Conservation (phyloP, 192 early-diverging fungal species). For the Backusella mclennaniae region DNA sequence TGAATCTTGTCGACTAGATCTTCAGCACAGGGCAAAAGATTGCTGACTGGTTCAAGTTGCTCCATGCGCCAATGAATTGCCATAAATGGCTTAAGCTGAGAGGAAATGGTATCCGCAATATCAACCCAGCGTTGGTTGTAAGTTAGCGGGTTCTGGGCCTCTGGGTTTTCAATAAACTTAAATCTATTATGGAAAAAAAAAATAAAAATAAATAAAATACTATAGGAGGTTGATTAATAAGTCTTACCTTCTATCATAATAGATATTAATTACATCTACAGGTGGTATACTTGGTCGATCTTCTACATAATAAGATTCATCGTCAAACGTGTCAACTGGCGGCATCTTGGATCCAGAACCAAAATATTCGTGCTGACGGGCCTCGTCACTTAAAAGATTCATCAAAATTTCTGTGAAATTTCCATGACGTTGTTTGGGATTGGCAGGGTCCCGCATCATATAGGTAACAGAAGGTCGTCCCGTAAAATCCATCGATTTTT, state of each 20-base stretch:
- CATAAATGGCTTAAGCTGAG: constrained; percentile 32
- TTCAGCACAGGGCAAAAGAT: constrained; percentile 35
- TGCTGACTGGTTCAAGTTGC: constrained; percentile 10
- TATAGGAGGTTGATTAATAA: not conserved
- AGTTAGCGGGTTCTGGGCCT: constrained; percentile 17
- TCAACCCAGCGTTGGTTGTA: constrained; percentile 25
- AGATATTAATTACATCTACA: constrained; percentile 26
- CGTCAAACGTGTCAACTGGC: not conserved
- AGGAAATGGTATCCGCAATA: constrained; percentile 27
- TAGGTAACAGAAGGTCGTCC: constrained; percentile 11
- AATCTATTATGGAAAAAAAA: constrained; percentile 13
- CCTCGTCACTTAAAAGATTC: constrained; percentile 6
- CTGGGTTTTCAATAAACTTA: constrained; percentile 25
- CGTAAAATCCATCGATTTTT: constrained; percentile 18
- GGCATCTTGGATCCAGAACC: not conserved
- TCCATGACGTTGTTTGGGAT: not conserved
- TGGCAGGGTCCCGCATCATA: constrained; percentile 5
- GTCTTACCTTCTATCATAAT: constrained; percentile 30
- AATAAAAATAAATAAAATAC: not conserved
- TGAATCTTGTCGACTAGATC: constrained; percentile 14
- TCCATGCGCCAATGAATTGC: constrained; percentile 48
- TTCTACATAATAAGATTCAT: not conserved
- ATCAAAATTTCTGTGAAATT: constrained; percentile 10
- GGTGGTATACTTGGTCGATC: not conserved
- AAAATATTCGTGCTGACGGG: not conserved